A percentile compares a stretch with the other conserved stretches of the same genome.
These are phyloP conservation scores for Abrus precatorius DNA, from an alignment of 306 rosid genomes.

Conservation along the genomic window DNA sequence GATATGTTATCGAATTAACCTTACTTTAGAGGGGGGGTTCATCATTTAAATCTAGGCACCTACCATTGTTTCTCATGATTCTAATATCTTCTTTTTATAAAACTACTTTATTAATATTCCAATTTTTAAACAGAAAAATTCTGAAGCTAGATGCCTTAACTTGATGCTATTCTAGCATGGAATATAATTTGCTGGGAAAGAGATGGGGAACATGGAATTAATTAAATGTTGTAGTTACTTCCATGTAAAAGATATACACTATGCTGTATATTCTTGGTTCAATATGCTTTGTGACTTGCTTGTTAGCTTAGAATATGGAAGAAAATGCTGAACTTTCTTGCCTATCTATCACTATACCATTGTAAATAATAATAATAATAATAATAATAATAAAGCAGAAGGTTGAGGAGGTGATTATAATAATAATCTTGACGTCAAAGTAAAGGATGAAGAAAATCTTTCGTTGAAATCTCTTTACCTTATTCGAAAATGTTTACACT, in stretches of 20 bases:
- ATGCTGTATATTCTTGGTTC: slow-evolving; percentile 26
- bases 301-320: slow-evolving; percentile 23
- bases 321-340: slow-evolving; percentile 30
- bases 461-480: slow-evolving; percentile 47
- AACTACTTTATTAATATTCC: slow-evolving; percentile 42
- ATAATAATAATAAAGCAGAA: neutral
- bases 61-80: slow-evolving; percentile 53
- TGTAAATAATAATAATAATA: neutral
- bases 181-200: slow-evolving; percentile 33
- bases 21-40: slow-evolving; percentile 30
- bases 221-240: slow-evolving; percentile 2
- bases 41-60: slow-evolving; percentile 50
- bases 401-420: slow-evolving; percentile 24
- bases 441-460: slow-evolving; percentile 23
- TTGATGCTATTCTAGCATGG: slow-evolving; percentile 36
- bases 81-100: slow-evolving; percentile 50
- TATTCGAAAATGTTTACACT: slow-evolving; percentile 2
- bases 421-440: slow-evolving; percentile 45
- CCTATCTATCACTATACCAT: slow-evolving; percentile 6
- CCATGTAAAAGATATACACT: slow-evolving; percentile 19
- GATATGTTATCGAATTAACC: slow-evolving; percentile 19
- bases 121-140: slow-evolving; percentile 24
- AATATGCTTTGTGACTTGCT: slow-evolving; percentile 16
- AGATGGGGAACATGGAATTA: neutral
- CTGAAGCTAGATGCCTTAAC: slow-evolving; percentile 34